phyloP scores from a whole-genome alignment of 1,284 basidiomycete genomes.

The Ceratobasidium sp. region DNA sequence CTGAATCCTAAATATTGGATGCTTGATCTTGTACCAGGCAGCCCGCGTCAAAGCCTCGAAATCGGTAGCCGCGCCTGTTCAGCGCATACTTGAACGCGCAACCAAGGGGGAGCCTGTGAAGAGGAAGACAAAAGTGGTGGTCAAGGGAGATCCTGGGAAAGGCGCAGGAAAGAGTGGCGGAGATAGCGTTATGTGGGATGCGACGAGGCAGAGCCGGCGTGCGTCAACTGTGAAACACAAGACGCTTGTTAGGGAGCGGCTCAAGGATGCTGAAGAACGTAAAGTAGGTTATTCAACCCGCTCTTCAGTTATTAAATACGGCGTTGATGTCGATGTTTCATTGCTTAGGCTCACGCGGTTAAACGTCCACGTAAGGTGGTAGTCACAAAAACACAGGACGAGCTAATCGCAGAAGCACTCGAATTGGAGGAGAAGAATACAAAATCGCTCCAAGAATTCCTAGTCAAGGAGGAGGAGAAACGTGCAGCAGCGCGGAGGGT shows the following conservation, averaged over 20 bases:
- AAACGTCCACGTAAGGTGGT: slow-evolving; percentile 70
- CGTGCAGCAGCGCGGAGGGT: slow-evolving; percentile 74
- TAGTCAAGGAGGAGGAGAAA: slow-evolving; percentile 84
- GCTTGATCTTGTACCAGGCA: slow-evolving; percentile 59
- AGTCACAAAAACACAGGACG: slow-evolving; percentile 76
- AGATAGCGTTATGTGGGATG: slow-evolving; percentile 39
- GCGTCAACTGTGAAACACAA: slow-evolving; percentile 37
- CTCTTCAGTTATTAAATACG: not conserved
- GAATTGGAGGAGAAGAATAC: slow-evolving; percentile 89
- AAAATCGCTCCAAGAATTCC: slow-evolving; percentile 81
- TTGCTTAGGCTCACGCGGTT: slow-evolving; percentile 66
- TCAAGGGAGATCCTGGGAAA: slow-evolving; percentile 54
- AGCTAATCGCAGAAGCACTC: slow-evolving; percentile 83
- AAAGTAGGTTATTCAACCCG: slow-evolving; percentile 61
- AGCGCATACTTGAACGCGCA: slow-evolving; percentile 12
- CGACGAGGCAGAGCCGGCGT: slow-evolving; percentile 33
- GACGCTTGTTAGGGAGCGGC: slow-evolving; percentile 44
- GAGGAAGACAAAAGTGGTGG: slow-evolving; percentile 49
- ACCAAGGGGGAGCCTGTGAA: slow-evolving; percentile 57
- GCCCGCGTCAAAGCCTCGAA: slow-evolving; percentile 72
- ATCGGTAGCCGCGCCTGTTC: slow-evolving; percentile 65
- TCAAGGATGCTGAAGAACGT: slow-evolving; percentile 71
- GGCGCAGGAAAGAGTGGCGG: slow-evolving; percentile 64
- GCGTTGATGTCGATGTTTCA: slow-evolving; percentile 22
- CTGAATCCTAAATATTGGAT: slow-evolving; percentile 35